Evolutionary conservation across 2,329 filamentous ascomycete genomes (phyloP), one percentile per base, ranked within the genome.

Genomic region (Domatiomyces catenatus): DNA sequence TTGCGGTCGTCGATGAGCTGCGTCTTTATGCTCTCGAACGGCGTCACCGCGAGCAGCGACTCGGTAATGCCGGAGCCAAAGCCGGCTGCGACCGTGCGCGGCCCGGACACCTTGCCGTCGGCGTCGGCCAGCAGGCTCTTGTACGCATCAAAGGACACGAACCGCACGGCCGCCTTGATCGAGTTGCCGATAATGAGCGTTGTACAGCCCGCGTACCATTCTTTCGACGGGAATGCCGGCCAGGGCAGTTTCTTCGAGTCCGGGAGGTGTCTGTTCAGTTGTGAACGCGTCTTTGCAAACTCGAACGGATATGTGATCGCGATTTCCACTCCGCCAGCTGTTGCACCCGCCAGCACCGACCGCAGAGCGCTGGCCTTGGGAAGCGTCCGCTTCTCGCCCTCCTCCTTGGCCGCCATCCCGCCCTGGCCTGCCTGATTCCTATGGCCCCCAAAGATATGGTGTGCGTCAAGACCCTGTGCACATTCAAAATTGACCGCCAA

Each of bases 161-260:
- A 98, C 58, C 88, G 83, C 56, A 96, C 93, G 53, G 88, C 92
- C 39, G 92, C 92, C 72, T 98, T 98, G 65, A 92, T 76, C 49
- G 88, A 93, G 70, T 98, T 98, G 54, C 92, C 92, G 59, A 96
- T 87, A 53, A 98, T 94, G 64, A 95, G 71, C 24, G 92, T 96
- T 46, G 92, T 96, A 71, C 92, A 98, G 39, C 92, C 92, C 10
- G 92, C 90, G 67, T 98, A 98, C 92, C 92, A 98, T 67, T 94
- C 87, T 60, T 71, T 74, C 47, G 58, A 59, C 6, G 92, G 92
- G 63, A 96, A 96, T 8, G 86, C 86, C 44, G 92, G 92, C 85
- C 87, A 95, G 49, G 90, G 88, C 26, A 95, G 77, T 72, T 94
- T 95, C 73, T 93, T 75, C 46, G 82, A 83, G 50, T 84, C 81